Evolutionary conservation across 805 yeast genomes (phyloP), one percentile per base, ranked within the genome.

Genomic region (Torulaspora quercuum): DNA sequence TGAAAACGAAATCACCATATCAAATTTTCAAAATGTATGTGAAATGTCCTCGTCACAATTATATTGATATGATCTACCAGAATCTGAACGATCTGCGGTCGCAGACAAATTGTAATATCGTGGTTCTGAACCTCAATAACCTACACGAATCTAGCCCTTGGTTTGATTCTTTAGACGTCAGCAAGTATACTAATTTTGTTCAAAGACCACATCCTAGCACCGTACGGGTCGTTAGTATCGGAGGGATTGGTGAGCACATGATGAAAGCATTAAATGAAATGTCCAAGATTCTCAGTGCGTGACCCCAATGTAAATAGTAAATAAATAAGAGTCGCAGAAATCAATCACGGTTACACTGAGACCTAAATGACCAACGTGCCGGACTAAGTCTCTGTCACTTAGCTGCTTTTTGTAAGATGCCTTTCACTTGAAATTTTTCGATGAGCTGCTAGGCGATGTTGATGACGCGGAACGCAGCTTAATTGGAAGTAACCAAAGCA

Each of bases 171-270:
- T 33, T 60, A 10, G 46, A 53, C n/a, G 21, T 53, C 5, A 18
- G 48, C 8, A 48, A 48, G 27, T 48, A 46, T 27, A 53, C 63
- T 5, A 32, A 30, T 10, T 25, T 43, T n/a, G 27, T 36, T 3
- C 53, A 48, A 22, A 37, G 32, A 11, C 61, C 61, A 12, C 63
- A 57, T 30, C 59, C 59, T n/a, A 52, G 56, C 20, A 53, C 63
- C 9, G 50, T 53, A 5, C 44, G 60, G 25, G 53, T 55, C 3
- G 44, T 59, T 0, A 55, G 59, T 26, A 48, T 59, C 15, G 64
- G 64, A 22, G 63, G 64, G 5, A 52, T 57, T 10, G 59, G 57
- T 3, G 64, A 58, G 31, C 55, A 59, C 37, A 53, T 56, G 22
- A 25, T 47, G n/a, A 46, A 46, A 12, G 61, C 61, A 6, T 27